Conservation (phyloP, 306 rosid genomes). For the Ceratonia siliqua region DNA sequence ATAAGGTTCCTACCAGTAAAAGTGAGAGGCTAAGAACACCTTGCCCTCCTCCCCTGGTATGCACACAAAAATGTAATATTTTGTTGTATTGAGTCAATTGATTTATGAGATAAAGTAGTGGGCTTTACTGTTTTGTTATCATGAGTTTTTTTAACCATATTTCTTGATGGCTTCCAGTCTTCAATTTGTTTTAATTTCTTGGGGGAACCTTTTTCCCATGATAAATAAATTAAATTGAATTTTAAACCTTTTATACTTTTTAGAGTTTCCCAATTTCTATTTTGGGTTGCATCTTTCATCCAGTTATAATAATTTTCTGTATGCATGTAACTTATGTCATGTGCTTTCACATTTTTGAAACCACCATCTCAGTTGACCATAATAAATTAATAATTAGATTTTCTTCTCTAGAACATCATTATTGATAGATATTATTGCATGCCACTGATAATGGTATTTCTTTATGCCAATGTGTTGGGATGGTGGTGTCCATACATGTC, state of each 20-base stretch:
- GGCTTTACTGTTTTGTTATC: background rate
- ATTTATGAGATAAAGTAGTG: background rate
- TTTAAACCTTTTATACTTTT: background rate
- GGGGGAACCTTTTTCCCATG: background rate
- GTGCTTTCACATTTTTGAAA: background rate
- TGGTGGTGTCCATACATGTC: background rate
- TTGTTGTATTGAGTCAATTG: background rate
- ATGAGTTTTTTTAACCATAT: background rate
- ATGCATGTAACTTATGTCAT: background rate
- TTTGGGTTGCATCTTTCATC: background rate
- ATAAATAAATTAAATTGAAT: background rate
- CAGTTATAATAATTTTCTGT: background rate
- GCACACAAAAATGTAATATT: background rate
- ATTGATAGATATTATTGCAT: background rate
- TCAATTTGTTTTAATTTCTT: background rate
- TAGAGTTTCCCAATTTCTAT: background rate
- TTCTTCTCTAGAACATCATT: background rate
- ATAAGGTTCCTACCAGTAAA: background rate
- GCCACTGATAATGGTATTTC: background rate
- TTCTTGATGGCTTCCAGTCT: background rate
- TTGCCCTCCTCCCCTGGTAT: background rate
- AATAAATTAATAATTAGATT: background rate
- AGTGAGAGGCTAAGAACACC: conserved; percentile 4
- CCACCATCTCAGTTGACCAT: background rate
- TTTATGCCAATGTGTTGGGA: background rate